Percentiles rank a stretch among this genome's conserved stretches.
Conservation (phyloP, 2,329 filamentous ascomycete genomes). For the Neurospora sp. region DNA sequence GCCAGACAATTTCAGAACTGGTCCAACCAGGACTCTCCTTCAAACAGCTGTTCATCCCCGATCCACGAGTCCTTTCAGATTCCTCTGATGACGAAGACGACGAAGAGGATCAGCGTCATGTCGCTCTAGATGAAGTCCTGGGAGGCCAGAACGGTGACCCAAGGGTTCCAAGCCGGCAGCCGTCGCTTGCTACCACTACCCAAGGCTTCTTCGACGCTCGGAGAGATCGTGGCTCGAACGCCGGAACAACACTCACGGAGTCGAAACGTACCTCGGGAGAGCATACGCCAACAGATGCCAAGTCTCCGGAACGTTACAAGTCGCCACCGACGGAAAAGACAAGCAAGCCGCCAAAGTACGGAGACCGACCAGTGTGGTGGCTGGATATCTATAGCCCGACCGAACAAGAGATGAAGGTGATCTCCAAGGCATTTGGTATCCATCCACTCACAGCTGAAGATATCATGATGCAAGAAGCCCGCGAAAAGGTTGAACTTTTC, state of each 20-base stretch:
- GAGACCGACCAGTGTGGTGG: constrained; percentile 92
- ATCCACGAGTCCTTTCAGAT: constrained; percentile 66
- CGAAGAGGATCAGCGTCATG: constrained; percentile 34
- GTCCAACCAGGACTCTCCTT: constrained; percentile 79
- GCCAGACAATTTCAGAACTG: constrained; percentile 87
- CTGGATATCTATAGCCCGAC: constrained; percentile 86
- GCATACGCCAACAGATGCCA: constrained; percentile 7
- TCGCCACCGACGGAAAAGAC: constrained; percentile 22
- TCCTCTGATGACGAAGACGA: constrained; percentile 59
- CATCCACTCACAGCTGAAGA: constrained; percentile 93
- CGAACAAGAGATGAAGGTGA: constrained; percentile 88
- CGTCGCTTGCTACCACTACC: constrained; percentile 28
- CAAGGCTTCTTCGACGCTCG: constrained; percentile 12
- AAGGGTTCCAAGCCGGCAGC: constrained; percentile 35
- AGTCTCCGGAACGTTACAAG: constrained; percentile 31
- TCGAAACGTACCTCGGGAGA: constrained; percentile 22
- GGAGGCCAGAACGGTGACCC: constrained; percentile 30
- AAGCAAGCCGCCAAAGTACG: constrained; percentile 40
- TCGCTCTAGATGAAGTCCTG: constrained; percentile 13
- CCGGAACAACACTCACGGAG: constrained; percentile 21
- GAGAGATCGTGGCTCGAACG: constrained; percentile 13
- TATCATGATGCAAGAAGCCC: constrained; percentile 93
- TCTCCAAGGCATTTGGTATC: constrained; percentile 88
- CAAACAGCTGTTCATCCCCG: constrained; percentile 80
- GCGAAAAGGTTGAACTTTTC: constrained; percentile 96